Base-by-base conservation (phyloP, 1,139 yeast genomes). In the Diutina rugosa region DNA sequence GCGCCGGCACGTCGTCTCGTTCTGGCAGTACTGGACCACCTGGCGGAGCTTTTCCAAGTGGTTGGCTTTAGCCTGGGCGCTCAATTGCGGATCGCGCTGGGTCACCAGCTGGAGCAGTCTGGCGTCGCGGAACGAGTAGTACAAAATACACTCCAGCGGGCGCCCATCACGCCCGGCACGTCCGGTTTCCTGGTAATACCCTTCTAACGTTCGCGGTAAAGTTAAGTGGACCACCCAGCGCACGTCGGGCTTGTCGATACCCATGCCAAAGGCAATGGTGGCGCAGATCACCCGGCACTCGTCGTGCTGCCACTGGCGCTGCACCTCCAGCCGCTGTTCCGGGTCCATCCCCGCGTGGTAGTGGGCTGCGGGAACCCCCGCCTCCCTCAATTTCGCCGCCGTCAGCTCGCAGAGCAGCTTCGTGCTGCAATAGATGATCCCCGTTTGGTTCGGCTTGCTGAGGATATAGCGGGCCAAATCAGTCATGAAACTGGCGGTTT, bases 211-310 rank as follows among this genome's bases (percentile, higher is more conserved):
- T 64, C 97, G 74, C 0, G 99, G 98, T 46, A 93, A 73, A n/a
- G 91, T 87, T 59, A 86, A 76, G 70, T 93, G 99, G 55, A 89
- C 83, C 3, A 93, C 98, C 73, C 80, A 91, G 56, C 99, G 72
- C 8, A 93, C 99, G 69, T 93, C 95, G 0, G 97, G 90, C 67
- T 93, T 93, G 71, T 93, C 99, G 59, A 93, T 93, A 56, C 99
- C 99, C 98, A 93, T 93, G 41, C 99, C 99, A 76, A 93, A 93
- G 0, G 98, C 99, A 62, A 93, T 89, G 0, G 99, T 93, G 0
- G 99, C 99, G 71, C 98, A 93, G 10, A 93, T 90, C 1, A 90
- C 84, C 64, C 84, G 87, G 21, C 85, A 71, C 29, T 71, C 67
- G 58, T 87, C 87, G 1, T 72, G 68, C 67, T 95, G 99, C 99